Evolutionary conservation across 306 rosid genomes (phyloP).

Genomic region (Sicyos edulis): DNA sequence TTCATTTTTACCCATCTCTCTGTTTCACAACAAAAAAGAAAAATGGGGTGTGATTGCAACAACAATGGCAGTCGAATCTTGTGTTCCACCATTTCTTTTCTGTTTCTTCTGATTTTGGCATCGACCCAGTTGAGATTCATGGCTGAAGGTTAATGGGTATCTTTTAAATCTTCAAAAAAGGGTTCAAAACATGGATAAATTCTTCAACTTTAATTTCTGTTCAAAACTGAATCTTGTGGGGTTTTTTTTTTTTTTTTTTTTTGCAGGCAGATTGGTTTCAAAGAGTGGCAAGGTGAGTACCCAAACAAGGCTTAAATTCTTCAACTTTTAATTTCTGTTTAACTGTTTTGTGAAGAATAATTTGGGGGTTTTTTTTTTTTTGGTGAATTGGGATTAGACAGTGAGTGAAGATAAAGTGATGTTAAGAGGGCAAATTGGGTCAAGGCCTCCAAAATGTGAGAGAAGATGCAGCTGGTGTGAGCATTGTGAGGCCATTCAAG

Average conservation of each 20-base stretch:
- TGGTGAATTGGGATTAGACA: constrained; percentile 29
- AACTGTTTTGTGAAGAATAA: constrained; percentile 13
- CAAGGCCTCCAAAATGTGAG: constrained; percentile 89
- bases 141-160: constrained; percentile 49
- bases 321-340: neutral
- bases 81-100: constrained; percentile 31
- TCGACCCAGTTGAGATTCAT: constrained; percentile 47
- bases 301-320: neutral
- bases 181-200: neutral
- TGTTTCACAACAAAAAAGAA: neutral
- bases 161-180: constrained; percentile 12
- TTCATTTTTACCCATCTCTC: neutral
- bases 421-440: constrained; percentile 61
- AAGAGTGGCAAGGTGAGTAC: constrained; percentile 2
- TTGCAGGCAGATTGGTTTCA: constrained; percentile 45
- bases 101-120: constrained; percentile 51
- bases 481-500: constrained; percentile 60
- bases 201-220: neutral
- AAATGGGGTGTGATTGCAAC: constrained; percentile 36
- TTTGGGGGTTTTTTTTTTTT: neutral
- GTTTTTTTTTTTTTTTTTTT: neutral
- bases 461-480: constrained; percentile 68
- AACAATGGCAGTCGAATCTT: constrained; percentile 27
- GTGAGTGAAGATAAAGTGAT: constrained; percentile 39
- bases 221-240: neutral